Evolutionary conservation across 495 filamentous ascomycete species (phyloP).

Genomic region (Trichocladium antarcticum): DNA sequence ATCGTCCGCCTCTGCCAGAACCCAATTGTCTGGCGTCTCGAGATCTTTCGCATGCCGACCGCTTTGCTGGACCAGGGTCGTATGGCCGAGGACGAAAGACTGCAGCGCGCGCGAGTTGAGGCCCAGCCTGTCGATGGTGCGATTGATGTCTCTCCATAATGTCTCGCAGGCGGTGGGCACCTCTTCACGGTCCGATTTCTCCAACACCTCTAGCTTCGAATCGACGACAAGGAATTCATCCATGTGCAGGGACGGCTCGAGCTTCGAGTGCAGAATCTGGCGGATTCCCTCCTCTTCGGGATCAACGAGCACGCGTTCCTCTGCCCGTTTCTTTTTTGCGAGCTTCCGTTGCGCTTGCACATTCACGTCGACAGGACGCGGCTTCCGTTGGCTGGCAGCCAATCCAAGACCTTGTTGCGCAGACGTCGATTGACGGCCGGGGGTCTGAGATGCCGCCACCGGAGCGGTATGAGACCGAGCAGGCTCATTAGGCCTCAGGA

Average conservation of each 20-base stretch:
- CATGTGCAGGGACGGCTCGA: slow-evolving; percentile 39
- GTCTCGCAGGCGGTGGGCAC: slow-evolving; percentile 45
- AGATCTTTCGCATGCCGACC: slow-evolving; percentile 48
- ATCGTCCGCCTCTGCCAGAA: slow-evolving; percentile 56
- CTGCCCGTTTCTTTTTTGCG: slow-evolving; percentile 37
- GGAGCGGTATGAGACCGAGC: slow-evolving; percentile 50
- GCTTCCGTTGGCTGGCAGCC: slow-evolving; percentile 7
- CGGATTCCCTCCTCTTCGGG: slow-evolving; percentile 48
- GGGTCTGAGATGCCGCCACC: slow-evolving; percentile 37
- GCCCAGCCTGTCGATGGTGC: slow-evolving; percentile 88
- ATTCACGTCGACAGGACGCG: slow-evolving; percentile 26
- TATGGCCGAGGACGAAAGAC: slow-evolving; percentile 58
- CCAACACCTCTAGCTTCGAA: slow-evolving; percentile 13
- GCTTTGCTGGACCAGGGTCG: slow-evolving; percentile 36
- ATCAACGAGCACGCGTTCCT: slow-evolving; percentile 42
- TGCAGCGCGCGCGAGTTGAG: slow-evolving; percentile 70
- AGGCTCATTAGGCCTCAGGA: slow-evolving; percentile 38
- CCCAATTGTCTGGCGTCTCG: slow-evolving; percentile 53
- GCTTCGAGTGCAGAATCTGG: slow-evolving; percentile 35
- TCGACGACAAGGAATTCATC: slow-evolving; percentile 45
- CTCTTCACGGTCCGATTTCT: slow-evolving; percentile 47
- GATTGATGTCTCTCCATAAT: slow-evolving; percentile 86
- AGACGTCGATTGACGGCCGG: slow-evolving; percentile 25
- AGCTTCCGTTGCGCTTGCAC: slow-evolving; percentile 31
- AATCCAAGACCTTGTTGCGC: slow-evolving; percentile 10